Percentiles rank a stretch among this genome's conserved stretches.
These are phyloP conservation scores for Fusarium cicatricum DNA, from an alignment of 2,329 filamentous ascomycete genomes.

Conservation along the genomic window DNA sequence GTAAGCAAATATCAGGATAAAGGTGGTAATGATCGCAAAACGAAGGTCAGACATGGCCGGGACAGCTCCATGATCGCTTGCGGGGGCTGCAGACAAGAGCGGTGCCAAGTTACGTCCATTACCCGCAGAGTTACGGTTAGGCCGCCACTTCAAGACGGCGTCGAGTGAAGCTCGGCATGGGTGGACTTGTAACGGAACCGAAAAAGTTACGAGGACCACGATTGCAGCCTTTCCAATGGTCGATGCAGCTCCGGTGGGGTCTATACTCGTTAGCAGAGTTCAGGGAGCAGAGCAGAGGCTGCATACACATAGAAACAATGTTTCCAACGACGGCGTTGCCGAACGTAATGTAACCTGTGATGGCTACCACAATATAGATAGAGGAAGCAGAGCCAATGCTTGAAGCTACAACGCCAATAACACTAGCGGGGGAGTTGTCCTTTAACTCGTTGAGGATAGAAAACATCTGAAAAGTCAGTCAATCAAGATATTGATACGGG, in stretches of 20 bases:
- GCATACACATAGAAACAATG: constrained; percentile 89
- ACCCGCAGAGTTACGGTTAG: constrained; percentile 56
- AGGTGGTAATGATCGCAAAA: constrained; percentile 88
- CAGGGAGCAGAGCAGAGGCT: background rate
- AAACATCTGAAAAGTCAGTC: constrained; percentile 77
- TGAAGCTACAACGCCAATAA: constrained; percentile 78
- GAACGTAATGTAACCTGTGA: constrained; percentile 96
- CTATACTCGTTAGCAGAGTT: constrained; percentile 40
- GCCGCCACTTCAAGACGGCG: constrained; percentile 93
- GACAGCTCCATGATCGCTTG: constrained; percentile 60
- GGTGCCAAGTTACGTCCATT: constrained; percentile 52
- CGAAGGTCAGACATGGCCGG: constrained; percentile 82
- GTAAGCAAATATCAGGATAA: constrained; percentile 86
- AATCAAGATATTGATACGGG: background rate
- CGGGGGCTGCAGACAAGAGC: constrained; percentile 50
- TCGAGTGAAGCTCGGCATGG: constrained; percentile 95
- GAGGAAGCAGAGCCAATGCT: constrained; percentile 89
- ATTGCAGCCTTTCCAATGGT: constrained; percentile 96
- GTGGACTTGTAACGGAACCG: constrained; percentile 93
- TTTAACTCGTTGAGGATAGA: constrained; percentile 95
- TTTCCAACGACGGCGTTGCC: constrained; percentile 90
- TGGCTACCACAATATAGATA: constrained; percentile 89
- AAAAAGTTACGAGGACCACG: constrained; percentile 95
- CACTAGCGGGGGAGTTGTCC: constrained; percentile 78
- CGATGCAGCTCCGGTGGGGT: constrained; percentile 68